phyloP scores from a whole-genome alignment of 345 rosid genomes.

The Carallia brachiata region DNA sequence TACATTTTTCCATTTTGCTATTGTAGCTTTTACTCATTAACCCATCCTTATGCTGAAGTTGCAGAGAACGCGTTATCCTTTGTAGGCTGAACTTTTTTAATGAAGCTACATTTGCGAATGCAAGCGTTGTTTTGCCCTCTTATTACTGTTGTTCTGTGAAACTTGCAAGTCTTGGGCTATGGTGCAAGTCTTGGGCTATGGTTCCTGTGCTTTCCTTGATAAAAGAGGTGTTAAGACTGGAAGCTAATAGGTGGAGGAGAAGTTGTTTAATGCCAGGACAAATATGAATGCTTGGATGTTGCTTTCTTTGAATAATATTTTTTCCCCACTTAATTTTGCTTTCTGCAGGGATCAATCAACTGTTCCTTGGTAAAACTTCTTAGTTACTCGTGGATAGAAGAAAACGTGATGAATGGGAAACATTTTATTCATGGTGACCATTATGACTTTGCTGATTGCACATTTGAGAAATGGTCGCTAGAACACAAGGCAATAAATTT shows the following conservation, averaged over 20 bases:
- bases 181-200: neutral
- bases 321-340: neutral
- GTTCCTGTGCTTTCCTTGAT: neutral
- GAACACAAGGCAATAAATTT: slow-evolving; percentile 49
- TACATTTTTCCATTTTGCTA: neutral
- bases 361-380: slow-evolving; percentile 65
- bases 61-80: neutral
- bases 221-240: neutral
- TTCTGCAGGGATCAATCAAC: slow-evolving; percentile 63
- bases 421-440: slow-evolving; percentile 82
- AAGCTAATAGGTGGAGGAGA: neutral
- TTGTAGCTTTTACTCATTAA: too few species aligned
- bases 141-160: neutral
- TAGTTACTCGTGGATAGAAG: slow-evolving; percentile 91
- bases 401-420: slow-evolving; percentile 59
- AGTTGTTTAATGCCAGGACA: neutral
- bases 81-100: neutral
- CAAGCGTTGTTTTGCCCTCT: too few species aligned
- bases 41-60: neutral
- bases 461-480: slow-evolving; percentile 92
- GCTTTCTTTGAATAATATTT: neutral
- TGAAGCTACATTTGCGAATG: too few species aligned
- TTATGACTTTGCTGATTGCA: slow-evolving; percentile 70
- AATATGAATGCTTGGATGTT: neutral
- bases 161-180: neutral